Evolutionary conservation across 2,329 filamentous ascomycete species (phyloP).

Genomic region (Aureobasidium sp.): DNA sequence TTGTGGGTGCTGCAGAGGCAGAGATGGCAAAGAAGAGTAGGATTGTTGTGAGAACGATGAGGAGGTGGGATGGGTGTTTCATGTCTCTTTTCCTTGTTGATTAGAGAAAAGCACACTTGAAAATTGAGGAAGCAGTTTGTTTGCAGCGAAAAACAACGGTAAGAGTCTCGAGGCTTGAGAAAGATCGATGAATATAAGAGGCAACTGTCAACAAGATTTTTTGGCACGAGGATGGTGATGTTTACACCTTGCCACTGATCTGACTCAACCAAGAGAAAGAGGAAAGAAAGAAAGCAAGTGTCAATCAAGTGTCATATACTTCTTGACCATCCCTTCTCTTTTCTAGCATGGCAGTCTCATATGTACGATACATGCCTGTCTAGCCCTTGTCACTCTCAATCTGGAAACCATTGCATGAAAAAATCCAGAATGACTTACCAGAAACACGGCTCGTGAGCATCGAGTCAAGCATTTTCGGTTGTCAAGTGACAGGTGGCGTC

Average conservation of each 20-base stretch:
- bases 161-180: not conserved
- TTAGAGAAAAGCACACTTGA: no score
- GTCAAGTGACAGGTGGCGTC: not conserved
- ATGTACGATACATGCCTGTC: not conserved
- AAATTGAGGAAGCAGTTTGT: not conserved
- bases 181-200: no score
- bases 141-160: not conserved
- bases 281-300: not conserved
- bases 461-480: not conserved
- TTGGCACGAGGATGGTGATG: no score
- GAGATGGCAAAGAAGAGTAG: not conserved
- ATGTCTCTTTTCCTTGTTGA: not conserved
- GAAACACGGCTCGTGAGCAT: not conserved
- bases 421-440: not conserved
- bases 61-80: not conserved
- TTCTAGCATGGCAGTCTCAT: not conserved
- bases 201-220: no score
- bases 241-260: not conserved
- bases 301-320: not conserved
- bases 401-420: not conserved
- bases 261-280: not conserved
- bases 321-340: not conserved
- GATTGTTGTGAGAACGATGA: not conserved
- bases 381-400: not conserved
- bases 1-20: not conserved